Evolutionary conservation across 2,329 filamentous ascomycete genomes (phyloP).

Genomic region (Exophiala xenobiotica): DNA sequence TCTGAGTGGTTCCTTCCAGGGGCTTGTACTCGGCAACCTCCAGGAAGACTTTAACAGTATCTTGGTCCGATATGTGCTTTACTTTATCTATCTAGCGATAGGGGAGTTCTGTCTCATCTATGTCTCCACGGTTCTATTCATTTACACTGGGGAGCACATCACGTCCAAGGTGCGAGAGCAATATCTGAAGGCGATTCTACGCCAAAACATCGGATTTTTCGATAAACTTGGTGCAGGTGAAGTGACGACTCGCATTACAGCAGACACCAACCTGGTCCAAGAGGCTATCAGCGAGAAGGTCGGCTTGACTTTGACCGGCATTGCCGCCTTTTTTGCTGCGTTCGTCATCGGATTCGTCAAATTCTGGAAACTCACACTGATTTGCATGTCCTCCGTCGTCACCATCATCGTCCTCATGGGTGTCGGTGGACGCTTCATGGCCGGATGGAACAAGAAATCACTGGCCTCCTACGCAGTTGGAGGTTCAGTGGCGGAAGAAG

Average conservation of each 20-base stretch:
- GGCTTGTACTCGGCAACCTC: conserved; percentile 55
- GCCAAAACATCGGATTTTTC: conserved; percentile 88
- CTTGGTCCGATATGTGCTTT: conserved; percentile 67
- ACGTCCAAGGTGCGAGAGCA: conserved; percentile 75
- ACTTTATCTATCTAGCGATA: conserved; percentile 82
- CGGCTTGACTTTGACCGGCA: conserved; percentile 69
- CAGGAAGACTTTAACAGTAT: conserved; percentile 58
- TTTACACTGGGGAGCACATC: conserved; percentile 80
- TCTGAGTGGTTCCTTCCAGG: conserved; percentile 69
- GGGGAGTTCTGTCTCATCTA: conserved; percentile 77
- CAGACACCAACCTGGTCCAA: conserved; percentile 90
- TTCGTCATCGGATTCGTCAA: conserved; percentile 89
- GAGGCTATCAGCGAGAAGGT: conserved; percentile 93
- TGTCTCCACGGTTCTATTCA: conserved; percentile 81
- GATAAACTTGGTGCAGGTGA: conserved; percentile 91
- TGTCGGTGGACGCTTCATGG: conserved; percentile 67
- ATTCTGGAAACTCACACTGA: conserved; percentile 90
- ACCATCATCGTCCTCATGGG: conserved; percentile 79
- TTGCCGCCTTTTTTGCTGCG: conserved; percentile 81
- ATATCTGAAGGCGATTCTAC: conserved; percentile 80
- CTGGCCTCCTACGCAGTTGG: conserved; percentile 78
- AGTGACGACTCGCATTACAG: conserved; percentile 89
- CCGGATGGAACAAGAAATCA: conserved; percentile 76
- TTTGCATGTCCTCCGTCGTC: conserved; percentile 77
- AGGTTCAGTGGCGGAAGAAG: conserved; percentile 88